Conservation (phyloP, 768 basidiomycete species). For the Mycena floridula region DNA sequence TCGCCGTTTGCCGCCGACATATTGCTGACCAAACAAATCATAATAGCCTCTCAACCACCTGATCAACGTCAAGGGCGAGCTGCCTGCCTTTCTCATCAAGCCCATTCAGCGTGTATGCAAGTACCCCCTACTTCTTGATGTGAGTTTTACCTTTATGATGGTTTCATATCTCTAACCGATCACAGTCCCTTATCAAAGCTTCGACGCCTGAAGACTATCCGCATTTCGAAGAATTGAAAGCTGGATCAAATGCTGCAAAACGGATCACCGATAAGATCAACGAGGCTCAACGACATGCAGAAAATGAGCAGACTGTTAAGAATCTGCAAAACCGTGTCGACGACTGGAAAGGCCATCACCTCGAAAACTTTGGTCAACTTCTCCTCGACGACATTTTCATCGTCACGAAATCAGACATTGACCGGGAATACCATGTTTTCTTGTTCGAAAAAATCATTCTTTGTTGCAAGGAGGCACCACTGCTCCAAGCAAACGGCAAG, state of each 20-base stretch:
- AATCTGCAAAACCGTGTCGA: conserved; percentile 83
- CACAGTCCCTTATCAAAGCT: conserved; percentile 71
- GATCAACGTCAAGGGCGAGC: conserved; percentile 87
- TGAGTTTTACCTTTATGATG: conserved; percentile 31
- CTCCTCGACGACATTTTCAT: conserved; percentile 92
- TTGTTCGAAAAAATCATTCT: conserved; percentile 98
- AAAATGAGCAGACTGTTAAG: conserved; percentile 88
- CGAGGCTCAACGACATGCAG: conserved; percentile 86
- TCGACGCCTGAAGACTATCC: conserved; percentile 57
- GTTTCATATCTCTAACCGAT: conserved; percentile 9
- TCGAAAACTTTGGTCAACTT: conserved; percentile 90
- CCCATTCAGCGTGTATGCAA: conserved; percentile 98
- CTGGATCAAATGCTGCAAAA: conserved; percentile 81
- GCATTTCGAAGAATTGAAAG: conserved; percentile 74
- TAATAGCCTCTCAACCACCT: conserved; percentile 72
- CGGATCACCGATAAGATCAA: conserved; percentile 95
- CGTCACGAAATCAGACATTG: conserved; percentile 93
- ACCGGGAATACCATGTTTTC: conserved; percentile 98
- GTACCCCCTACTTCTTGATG: conserved; percentile 91
- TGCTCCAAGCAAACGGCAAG: conserved; percentile 50
- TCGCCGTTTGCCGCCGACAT: conserved; percentile 6
- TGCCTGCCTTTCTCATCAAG: conserved; percentile 96
- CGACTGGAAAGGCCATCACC: conserved; percentile 98
- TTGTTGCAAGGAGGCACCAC: conserved; percentile 90
- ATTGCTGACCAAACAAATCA: conserved; percentile 33